Percentiles rank a stretch among this genome's conserved stretches.
phyloP scores from a whole-genome alignment of 306 rosid species.

The Lathyrus oleraceus region DNA sequence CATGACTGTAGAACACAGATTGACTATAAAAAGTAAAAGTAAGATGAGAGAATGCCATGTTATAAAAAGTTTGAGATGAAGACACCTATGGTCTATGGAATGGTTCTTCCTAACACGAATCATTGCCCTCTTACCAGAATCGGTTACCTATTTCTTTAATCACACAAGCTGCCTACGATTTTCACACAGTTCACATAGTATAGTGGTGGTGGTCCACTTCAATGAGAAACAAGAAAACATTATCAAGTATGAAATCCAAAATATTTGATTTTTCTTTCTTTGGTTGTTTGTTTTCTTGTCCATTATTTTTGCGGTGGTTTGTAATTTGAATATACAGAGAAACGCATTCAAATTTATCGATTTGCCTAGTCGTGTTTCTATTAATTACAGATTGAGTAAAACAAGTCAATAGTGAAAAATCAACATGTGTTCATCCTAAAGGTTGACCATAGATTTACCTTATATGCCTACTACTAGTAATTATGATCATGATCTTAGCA shows the following conservation, averaged over 20 bases:
- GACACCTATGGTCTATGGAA: slow-evolving; percentile 24
- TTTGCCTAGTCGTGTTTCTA: too few relatives aligned
- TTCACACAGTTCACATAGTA: not conserved
- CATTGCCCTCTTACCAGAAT: slow-evolving; percentile 40
- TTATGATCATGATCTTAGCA: too few relatives aligned
- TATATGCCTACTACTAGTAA: too few relatives aligned
- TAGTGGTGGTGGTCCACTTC: slow-evolving; percentile 25
- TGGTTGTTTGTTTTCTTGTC: slow-evolving; percentile 18
- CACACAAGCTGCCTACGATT: not conserved
- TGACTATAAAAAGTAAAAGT: slow-evolving; percentile 8
- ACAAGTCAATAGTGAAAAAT: too few relatives aligned
- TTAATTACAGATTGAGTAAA: too few relatives aligned
- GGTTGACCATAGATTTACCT: too few relatives aligned
- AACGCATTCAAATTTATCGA: too few relatives aligned
- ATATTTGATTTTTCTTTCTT: slow-evolving; percentile 28
- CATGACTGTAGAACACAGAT: slow-evolving; percentile 23
- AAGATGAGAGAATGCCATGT: slow-evolving; percentile 35
- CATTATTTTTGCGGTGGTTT: slow-evolving; percentile 5
- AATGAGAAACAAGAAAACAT: not conserved
- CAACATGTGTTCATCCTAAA: too few relatives aligned
- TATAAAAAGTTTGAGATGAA: slow-evolving; percentile 31
- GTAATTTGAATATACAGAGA: too few relatives aligned
- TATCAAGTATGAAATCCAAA: slow-evolving; percentile 3
- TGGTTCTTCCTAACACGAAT: slow-evolving; percentile 35
- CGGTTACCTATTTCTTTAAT: slow-evolving; percentile 24